Percentiles rank a stretch among this genome's conserved stretches.
These are phyloP conservation scores for Platanthera zijinensis DNA, from an alignment of 106 monocot species.

Conservation along the genomic window DNA sequence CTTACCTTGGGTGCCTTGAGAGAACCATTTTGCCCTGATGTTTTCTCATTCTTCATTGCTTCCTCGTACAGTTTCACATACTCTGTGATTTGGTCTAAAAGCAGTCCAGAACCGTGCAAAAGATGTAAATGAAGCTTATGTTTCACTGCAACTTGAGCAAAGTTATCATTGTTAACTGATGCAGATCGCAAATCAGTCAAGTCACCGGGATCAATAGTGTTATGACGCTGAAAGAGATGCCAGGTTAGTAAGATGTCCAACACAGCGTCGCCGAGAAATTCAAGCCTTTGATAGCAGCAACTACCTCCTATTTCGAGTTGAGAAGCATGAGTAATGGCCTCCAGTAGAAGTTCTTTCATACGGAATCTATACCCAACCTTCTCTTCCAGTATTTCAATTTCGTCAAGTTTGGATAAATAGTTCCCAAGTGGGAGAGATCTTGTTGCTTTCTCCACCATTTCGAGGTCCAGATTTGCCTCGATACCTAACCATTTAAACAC, in stretches of 20 bases:
- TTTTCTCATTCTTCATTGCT: slow-evolving; percentile 11
- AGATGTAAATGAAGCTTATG: slow-evolving; percentile 73
- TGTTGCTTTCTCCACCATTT: slow-evolving; percentile 42
- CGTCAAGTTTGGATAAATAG: slow-evolving; percentile 32
- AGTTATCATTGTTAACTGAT: slow-evolving; percentile 84
- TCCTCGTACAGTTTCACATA: slow-evolving; percentile 35
- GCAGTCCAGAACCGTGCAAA: slow-evolving; percentile 63
- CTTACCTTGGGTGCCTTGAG: slow-evolving; percentile 66
- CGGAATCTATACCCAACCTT: slow-evolving; percentile 60
- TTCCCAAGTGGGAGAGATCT: slow-evolving; percentile 24
- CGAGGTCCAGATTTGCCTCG: slow-evolving; percentile 29
- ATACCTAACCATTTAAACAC: slow-evolving; percentile 77
- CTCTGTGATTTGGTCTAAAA: slow-evolving; percentile 60
- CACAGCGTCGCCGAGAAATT: slow-evolving; percentile 83
- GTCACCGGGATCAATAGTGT: slow-evolving; percentile 72
- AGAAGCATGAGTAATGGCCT: slow-evolving; percentile 84
- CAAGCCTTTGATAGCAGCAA: slow-evolving; percentile 88
- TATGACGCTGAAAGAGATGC: slow-evolving; percentile 54
- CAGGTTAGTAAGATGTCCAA: slow-evolving; percentile 76
- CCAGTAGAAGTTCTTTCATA: slow-evolving; percentile 67
- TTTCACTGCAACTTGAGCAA: slow-evolving; percentile 67
- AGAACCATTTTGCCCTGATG: slow-evolving; percentile 8
- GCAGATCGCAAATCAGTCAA: slow-evolving; percentile 80
- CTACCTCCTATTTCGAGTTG: slow-evolving; percentile 28
- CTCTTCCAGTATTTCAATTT: slow-evolving; percentile 54